These are phyloP conservation scores for Cryptococcus depauperatus DNA, from an alignment of 1,284 basidiomycete species.

Conservation along the genomic window DNA sequence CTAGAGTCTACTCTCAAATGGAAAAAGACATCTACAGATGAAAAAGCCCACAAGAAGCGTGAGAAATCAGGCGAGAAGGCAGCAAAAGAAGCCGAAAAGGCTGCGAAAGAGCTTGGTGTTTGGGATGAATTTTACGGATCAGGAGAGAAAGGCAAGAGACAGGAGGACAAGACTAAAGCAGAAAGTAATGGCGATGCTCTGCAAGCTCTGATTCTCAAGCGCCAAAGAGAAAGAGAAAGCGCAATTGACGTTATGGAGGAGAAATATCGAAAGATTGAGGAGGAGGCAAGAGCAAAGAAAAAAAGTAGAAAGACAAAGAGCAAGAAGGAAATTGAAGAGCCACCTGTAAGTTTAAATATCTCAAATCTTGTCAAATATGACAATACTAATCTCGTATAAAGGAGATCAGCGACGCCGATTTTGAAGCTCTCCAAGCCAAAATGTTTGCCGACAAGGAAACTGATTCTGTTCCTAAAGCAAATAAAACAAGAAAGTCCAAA, in stretches of 20 bases:
- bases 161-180: conserved; percentile 55
- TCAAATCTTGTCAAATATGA: background rate
- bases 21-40: conserved; percentile 59
- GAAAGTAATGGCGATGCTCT: conserved; percentile 55
- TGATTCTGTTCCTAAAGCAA: conserved; percentile 2
- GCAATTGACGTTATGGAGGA: conserved; percentile 71
- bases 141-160: conserved; percentile 60
- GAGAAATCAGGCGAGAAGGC: conserved; percentile 68
- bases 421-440: conserved; percentile 39
- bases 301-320: conserved; percentile 25
- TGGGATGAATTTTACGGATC: conserved; percentile 92
- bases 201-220: conserved; percentile 72
- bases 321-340: conserved; percentile 10
- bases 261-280: conserved; percentile 55
- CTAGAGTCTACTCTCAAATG: conserved; percentile 58
- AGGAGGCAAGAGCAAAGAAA: conserved; percentile 27
- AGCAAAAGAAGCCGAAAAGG: conserved; percentile 72
- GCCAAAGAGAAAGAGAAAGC: conserved; percentile 57
- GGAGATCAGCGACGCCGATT: conserved; percentile 39
- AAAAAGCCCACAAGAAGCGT: conserved; percentile 64
- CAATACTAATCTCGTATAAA: too few relatives aligned
- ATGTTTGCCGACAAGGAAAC: conserved; percentile 30
- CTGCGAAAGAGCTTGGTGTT: conserved; percentile 80
- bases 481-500: conserved; percentile 5
- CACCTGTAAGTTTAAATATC: conserved; percentile 16